Conservation (phyloP, 495 filamentous ascomycete species). For the Penicillium riverlandense region DNA sequence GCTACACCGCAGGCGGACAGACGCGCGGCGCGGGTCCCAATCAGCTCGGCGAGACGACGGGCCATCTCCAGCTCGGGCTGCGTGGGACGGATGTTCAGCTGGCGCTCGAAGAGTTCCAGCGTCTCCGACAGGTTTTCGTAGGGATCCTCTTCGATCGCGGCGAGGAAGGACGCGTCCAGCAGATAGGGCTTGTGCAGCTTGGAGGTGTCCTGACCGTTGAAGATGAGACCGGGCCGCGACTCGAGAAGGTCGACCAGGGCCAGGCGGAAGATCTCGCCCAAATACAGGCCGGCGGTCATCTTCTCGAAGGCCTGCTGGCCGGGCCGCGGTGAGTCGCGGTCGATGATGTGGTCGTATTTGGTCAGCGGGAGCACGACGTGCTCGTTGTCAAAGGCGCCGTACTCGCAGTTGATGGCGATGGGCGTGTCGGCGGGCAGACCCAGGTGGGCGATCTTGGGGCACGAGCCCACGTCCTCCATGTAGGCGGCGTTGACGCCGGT, state of each 20-base stretch:
- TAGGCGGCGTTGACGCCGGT: constrained; percentile 98
- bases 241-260: constrained; percentile 80
- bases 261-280: constrained; percentile 91
- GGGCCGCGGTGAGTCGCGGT: constrained; percentile 87
- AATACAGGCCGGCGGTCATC: constrained; percentile 93
- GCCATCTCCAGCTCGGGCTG: constrained; percentile 76
- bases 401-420: constrained; percentile 99
- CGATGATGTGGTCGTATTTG: constrained; percentile 74
- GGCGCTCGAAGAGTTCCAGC: constrained; percentile 65
- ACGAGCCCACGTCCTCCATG: constrained; percentile 85
- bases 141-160: constrained; percentile 90
- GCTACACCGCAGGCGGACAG: constrained; percentile 91
- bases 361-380: constrained; percentile 86
- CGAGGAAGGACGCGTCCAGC: constrained; percentile 90
- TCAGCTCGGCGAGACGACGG: constrained; percentile 82
- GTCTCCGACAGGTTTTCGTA: constrained; percentile 91
- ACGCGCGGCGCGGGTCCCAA: constrained; percentile 88
- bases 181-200: constrained; percentile 75
- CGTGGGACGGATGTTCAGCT: constrained; percentile 60
- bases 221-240: constrained; percentile 68
- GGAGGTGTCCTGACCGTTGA: constrained; percentile 72
- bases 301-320: constrained; percentile 97
- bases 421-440: constrained; percentile 83
- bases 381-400: constrained; percentile 98
- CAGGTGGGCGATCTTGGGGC: constrained; percentile 91